phyloP scores from a whole-genome alignment of 345 rosid genomes.

The Psidium guajava region DNA sequence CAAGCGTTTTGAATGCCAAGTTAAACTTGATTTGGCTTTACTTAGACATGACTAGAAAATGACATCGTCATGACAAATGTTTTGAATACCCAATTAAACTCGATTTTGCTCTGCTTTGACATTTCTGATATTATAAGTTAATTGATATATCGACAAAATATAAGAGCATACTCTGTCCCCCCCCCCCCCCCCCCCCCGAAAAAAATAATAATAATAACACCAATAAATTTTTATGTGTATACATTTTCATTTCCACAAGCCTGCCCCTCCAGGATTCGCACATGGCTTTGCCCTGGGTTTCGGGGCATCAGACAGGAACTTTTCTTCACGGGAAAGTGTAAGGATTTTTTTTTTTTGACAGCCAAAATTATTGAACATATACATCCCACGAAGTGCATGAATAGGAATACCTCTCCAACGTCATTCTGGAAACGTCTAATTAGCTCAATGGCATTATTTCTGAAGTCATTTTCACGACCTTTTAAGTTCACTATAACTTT shows the following conservation, averaged over 20 bases:
- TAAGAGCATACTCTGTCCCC: neutral
- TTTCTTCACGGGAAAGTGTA: neutral
- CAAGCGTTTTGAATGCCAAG: neutral
- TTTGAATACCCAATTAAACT: too few species aligned
- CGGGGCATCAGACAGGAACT: neutral
- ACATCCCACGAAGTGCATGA: neutral
- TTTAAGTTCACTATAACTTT: slow-evolving; percentile 84
- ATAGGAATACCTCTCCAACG: slow-evolving; percentile 64
- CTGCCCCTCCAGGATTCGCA: neutral
- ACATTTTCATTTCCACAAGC: neutral
- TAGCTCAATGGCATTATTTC: slow-evolving; percentile 82
- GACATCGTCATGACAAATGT: too few species aligned
- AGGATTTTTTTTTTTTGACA: neutral
- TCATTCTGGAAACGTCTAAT: slow-evolving; percentile 75
- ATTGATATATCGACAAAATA: neutral
- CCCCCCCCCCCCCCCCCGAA: neutral
- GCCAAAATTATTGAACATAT: neutral
- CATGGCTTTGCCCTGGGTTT: neutral
- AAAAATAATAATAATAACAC: neutral
- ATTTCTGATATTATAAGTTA: neutral
- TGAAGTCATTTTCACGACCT: slow-evolving; percentile 88
- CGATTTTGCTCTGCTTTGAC: too few species aligned
- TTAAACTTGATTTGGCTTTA: neutral
- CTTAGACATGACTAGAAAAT: neutral
- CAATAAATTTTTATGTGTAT: neutral